These are phyloP conservation scores for Thermoascus crustaceus DNA, from an alignment of 2,329 filamentous ascomycete species.

Conservation along the genomic window DNA sequence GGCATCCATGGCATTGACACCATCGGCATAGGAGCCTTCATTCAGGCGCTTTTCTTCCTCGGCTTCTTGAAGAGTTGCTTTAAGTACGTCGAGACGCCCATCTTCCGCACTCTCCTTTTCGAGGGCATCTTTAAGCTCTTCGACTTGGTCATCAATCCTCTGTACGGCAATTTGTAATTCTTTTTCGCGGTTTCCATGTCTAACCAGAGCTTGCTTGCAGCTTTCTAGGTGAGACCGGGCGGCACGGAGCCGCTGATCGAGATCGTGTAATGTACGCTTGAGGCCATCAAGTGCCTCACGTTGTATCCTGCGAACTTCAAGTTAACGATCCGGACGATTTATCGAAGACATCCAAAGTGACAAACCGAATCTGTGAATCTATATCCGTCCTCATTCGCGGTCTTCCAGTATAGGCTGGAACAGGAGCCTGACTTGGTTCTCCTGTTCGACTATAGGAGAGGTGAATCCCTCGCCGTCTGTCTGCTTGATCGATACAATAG, in stretches of 20 bases:
- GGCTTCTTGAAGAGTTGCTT: constrained; percentile 50
- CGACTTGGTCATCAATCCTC: constrained; percentile 52
- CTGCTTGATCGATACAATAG: constrained; percentile 54
- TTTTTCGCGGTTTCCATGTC: constrained; percentile 41
- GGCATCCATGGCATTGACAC: constrained; percentile 35
- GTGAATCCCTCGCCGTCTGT: constrained; percentile 54
- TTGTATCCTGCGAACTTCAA: constrained; percentile 30
- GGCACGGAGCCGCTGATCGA: constrained; percentile 43
- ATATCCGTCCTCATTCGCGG: constrained; percentile 75
- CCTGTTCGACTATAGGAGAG: constrained; percentile 45
- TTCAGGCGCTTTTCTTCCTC: constrained; percentile 39
- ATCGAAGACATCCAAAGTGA: not conserved
- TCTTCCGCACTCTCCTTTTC: constrained; percentile 55
- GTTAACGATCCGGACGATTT: constrained; percentile 2
- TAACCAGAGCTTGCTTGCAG: constrained; percentile 42
- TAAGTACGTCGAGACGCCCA: constrained; percentile 53
- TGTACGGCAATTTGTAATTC: constrained; percentile 52
- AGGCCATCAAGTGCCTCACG: constrained; percentile 45
- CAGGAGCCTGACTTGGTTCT: constrained; percentile 44
- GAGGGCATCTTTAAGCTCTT: constrained; percentile 59
- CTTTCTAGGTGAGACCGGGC: constrained; percentile 43
- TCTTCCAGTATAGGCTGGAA: constrained; percentile 44
- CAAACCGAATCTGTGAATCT: constrained; percentile 55
- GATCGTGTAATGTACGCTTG: constrained; percentile 45
- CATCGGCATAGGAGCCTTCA: constrained; percentile 43